These are phyloP conservation scores for Opeltia flavorubescens DNA, from an alignment of 495 filamentous ascomycete species.

Conservation along the genomic window DNA sequence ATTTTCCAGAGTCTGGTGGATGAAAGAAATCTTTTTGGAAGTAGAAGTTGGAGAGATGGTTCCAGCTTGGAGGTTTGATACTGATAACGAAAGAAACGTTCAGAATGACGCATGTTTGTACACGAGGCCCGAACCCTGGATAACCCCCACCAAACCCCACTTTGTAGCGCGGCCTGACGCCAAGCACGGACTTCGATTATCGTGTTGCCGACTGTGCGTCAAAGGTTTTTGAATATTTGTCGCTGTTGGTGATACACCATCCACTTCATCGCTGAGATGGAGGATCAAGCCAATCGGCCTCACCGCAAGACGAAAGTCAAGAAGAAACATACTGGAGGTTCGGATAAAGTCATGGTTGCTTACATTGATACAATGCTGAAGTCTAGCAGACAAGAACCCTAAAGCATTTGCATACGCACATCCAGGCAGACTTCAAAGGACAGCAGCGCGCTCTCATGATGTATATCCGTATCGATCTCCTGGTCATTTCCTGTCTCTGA, in stretches of 20 bases:
- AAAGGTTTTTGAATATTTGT: neutral
- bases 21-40: neutral
- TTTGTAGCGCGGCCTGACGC: neutral
- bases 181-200: neutral
- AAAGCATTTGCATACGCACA: slow-evolving; percentile 84
- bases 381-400: slow-evolving; percentile 54
- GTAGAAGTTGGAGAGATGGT: no score
- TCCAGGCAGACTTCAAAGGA: slow-evolving; percentile 69
- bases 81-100: neutral
- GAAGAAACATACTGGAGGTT: slow-evolving; percentile 50
- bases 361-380: slow-evolving; percentile 8
- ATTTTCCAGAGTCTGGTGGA: slow-evolving; percentile 28
- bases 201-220: neutral
- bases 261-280: slow-evolving; percentile 37
- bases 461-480: slow-evolving; percentile 28
- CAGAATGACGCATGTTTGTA: no score
- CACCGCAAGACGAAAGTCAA: slow-evolving; percentile 85
- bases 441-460: slow-evolving; percentile 83
- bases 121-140: no score
- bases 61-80: slow-evolving; percentile 1
- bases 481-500: neutral
- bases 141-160: no score
- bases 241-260: neutral
- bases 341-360: slow-evolving; percentile 5
- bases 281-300: slow-evolving; percentile 69